Evolutionary conservation across 805 yeast genomes (phyloP).

Genomic region (Candida boidinii): DNA sequence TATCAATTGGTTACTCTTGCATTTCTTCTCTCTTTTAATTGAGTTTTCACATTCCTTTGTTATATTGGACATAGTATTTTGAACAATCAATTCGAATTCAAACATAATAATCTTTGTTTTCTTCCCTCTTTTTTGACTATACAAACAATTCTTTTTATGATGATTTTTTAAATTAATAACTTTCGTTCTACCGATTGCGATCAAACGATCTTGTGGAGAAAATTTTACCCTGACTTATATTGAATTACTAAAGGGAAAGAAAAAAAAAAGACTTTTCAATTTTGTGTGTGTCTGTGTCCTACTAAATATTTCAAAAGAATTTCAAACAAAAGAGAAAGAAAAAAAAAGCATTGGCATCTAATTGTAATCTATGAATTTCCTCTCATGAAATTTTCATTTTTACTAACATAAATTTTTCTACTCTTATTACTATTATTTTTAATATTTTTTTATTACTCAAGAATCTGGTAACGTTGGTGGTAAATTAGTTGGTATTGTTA

Average conservation of each 20-base stretch:
- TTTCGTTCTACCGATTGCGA: conserved; percentile 99
- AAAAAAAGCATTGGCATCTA: background rate
- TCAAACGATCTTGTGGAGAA: conserved; percentile 96
- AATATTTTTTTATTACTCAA: conserved; percentile 20
- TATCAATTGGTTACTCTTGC: background rate
- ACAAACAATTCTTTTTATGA: conserved; percentile 36
- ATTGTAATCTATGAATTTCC: background rate
- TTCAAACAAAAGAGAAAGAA: no score
- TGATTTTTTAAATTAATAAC: conserved; percentile 61
- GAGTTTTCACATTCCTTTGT: conserved; percentile 7
- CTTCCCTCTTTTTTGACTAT: conserved; percentile 2
- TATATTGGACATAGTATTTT: conserved; percentile 1
- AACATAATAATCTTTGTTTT: background rate
- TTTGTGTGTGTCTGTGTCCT: no score
- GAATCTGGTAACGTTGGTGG: conserved; percentile 83
- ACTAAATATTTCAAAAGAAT: no score
- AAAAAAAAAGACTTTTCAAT: no score
- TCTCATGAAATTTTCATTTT: no score
- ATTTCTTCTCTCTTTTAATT: conserved; percentile 1
- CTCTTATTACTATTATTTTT: background rate
- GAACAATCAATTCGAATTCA: no score
- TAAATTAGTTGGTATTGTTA: conserved; percentile 88
- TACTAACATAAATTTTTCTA: background rate
- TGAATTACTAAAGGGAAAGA: no score
- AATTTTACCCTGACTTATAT: conserved; percentile 30